Base-by-base conservation (phyloP, 441 rosid genomes). In the Eruca vesicaria region DNA sequence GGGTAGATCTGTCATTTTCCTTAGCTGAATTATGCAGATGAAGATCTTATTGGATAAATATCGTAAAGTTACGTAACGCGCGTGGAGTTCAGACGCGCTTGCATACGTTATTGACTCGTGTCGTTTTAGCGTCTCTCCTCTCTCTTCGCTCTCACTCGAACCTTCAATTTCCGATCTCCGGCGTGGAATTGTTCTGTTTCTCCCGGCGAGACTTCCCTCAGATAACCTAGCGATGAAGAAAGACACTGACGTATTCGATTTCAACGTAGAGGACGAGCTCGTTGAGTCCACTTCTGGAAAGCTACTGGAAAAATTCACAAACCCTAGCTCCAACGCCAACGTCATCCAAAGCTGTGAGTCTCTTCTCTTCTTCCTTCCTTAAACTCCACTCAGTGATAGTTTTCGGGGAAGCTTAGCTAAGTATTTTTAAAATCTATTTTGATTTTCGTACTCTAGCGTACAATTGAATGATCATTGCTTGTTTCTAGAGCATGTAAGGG, bases 231-330 rank as follows among this genome's bases (percentile, higher is more conserved):
- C 79, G 73, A 90, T 88, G 96, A 86, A 86, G 86, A 81, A 70
- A 76, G 83, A 63, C 15, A 69, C 82, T 14, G 88, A 81, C 2
- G 90, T 86, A 10, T 88, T 83, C 79, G 94, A 87, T 73, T 90
- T 88, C 86, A 85, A 78, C 6, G 91, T 87, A 77, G 96, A 86
- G 60, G 96, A 88, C 74, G 88, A 88, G 86, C 78, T 83, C 63
- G 52, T 82, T 32, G 95, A 94, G 71, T 60, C 71, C 14, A 68
- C 78, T 45, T 79, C 87, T 41, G 85, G 77, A 31, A 84, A 86
- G 73, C 59, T 81, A 48, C 61, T 77, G 36, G 72, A 71, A 76
- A 88, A 89, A 77, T 82, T 82, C 29, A 67, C 84, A 83, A 87
- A 81, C 93, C 94, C 97, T 88, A 88, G 80, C 69, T 59, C 56